Percentiles rank a stretch among this genome's conserved stretches.
These are phyloP conservation scores for Heliosperma pusillum DNA, from an alignment of 148 eudicot genomes.

Conservation along the genomic window DNA sequence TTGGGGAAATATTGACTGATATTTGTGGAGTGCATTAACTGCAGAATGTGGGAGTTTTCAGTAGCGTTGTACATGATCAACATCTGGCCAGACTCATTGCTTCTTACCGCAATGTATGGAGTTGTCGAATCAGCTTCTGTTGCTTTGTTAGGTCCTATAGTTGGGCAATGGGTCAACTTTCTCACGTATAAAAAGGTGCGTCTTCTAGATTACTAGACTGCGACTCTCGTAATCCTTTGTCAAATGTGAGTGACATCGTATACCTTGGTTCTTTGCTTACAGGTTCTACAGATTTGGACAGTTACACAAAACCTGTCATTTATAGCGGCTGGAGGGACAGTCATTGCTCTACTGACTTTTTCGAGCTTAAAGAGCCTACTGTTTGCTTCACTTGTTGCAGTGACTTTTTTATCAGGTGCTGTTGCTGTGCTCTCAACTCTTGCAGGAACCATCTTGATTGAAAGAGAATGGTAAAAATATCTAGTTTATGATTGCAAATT, in stretches of 20 bases:
- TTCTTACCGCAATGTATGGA: constrained; percentile 82
- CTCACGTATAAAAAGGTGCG: constrained; percentile 62
- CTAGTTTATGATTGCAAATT: constrained; percentile 3
- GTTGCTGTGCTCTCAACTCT: constrained; percentile 83
- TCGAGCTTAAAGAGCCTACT: constrained; percentile 36
- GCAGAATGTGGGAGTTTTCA: constrained; percentile 97
- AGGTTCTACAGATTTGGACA: constrained; percentile 81
- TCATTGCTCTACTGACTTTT: constrained; percentile 43
- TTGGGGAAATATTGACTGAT: too few relatives aligned
- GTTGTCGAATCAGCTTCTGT: constrained; percentile 79
- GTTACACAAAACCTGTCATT: constrained; percentile 71
- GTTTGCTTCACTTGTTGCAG: constrained; percentile 45
- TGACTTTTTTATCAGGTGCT: constrained; percentile 74
- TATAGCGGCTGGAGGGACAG: constrained; percentile 71
- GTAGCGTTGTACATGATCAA: constrained; percentile 91
- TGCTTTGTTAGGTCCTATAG: constrained; percentile 63
- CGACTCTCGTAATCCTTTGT: background rate
- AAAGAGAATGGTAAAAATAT: constrained; percentile 80
- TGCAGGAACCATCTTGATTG: constrained; percentile 90
- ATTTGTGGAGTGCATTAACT: background rate
- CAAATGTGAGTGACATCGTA: background rate
- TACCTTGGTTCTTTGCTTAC: constrained; percentile 16
- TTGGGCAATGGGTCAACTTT: constrained; percentile 68
- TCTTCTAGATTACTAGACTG: background rate
- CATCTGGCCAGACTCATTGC: constrained; percentile 74